Percentiles rank a stretch among this genome's conserved stretches.
Conservation (phyloP, 169 alveolate genomes). For the Plasmodium vinckei region DNA sequence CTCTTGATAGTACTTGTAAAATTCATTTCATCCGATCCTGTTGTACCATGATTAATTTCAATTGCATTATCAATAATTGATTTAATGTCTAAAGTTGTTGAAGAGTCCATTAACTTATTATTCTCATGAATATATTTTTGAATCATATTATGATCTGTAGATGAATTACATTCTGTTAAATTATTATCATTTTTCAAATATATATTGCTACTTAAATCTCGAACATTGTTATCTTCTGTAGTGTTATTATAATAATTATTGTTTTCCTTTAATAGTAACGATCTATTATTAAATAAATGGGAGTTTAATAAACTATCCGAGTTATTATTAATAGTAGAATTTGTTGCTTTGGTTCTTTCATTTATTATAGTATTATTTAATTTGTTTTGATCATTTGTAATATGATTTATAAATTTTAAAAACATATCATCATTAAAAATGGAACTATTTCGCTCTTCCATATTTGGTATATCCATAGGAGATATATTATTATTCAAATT, state of each 20-base stretch:
- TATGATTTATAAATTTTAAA: constrained; percentile 1
- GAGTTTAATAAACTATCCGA: constrained; percentile 35
- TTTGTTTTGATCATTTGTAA: constrained; percentile 13
- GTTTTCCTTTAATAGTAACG: not conserved
- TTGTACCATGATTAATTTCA: constrained; percentile 30
- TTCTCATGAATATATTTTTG: constrained; percentile 14
- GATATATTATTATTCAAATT: constrained; percentile 2
- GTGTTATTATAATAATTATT: constrained; percentile 6
- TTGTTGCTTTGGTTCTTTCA: constrained; percentile 51
- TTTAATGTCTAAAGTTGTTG: constrained; percentile 42
- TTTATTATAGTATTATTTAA: constrained; percentile 39
- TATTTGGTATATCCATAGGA: constrained; percentile 6
- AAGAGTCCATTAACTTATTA: constrained; percentile 15
- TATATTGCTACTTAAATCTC: constrained; percentile 15
- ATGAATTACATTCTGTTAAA: constrained; percentile 1
- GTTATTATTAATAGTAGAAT: constrained; percentile 19
- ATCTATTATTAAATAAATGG: constrained; percentile 12
- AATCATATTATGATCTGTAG: constrained; percentile 17
- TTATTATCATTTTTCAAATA: not conserved
- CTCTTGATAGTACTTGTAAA: constrained; percentile 7
- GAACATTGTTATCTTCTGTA: constrained; percentile 22
- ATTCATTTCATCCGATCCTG: constrained; percentile 34
- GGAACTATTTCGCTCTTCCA: constrained; percentile 5
- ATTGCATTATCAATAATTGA: constrained; percentile 62
- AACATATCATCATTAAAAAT: constrained; percentile 12